Evolutionary conservation across 257 asterid genomes (phyloP), one percentile per base, ranked within the genome.

Genomic region (Capsicum pubescens): DNA sequence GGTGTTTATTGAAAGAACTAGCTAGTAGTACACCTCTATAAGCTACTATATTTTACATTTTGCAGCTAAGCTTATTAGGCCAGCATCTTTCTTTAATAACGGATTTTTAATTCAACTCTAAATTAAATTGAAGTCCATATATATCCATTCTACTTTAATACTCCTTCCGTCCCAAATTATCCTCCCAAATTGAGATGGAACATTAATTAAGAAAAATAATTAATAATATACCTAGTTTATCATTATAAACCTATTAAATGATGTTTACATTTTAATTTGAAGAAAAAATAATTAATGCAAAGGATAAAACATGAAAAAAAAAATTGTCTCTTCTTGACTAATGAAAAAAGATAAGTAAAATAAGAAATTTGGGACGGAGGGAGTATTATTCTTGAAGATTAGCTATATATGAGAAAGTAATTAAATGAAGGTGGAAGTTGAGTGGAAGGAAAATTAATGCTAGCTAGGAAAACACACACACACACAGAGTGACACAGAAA

Each of bases 401-500:
- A 64, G 44, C 9, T 64, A 64, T 39, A 64, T 64, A 26, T 14
- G 63, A 77, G 11, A 26, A 76, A 76, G 44, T 3, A 76, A 50
- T 48, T 35, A 81, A 71, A 82, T 81, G 87, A 35, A 48, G 77
- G 61, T 4, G 44, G 83, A 56, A 15, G 83, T 82, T 52, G 83
- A 74, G 32, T 12, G 83, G 54, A 15, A 68, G 78, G 46, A 26
- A 86, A 77, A 64, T 67, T 55, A 74, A 84, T 71, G 66, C 71
- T 64, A 78, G 14, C 54, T 68, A 39, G 11, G 11, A 46, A 19
- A 7, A 67, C 78, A 69, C 16, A 69, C n/a, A 56, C 8, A 60
- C 13, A 85, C 44, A 74, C 32, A 26, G 32, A 26, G 32, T 26
- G 32, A 26, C 32, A 26, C 6, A 46, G 35, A 54, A 7, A 76